A percentile compares a stretch with the other conserved stretches of the same genome.
phyloP scores from a whole-genome alignment of 306 rosid genomes.

The Echinosophora koreensis region DNA sequence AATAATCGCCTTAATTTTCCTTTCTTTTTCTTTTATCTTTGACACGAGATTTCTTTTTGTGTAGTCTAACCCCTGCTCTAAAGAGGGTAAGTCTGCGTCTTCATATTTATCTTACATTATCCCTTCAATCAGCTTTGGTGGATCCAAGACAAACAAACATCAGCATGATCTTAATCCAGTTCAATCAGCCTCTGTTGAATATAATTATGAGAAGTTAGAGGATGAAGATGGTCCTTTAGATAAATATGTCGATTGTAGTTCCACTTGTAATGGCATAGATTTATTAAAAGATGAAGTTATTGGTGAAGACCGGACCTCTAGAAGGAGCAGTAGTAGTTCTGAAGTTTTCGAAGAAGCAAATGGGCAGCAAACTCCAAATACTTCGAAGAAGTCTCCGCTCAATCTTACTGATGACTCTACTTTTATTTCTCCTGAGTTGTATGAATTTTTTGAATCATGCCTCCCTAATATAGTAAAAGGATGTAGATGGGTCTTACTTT shows the following conservation, averaged over 20 bases:
- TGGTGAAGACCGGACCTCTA: slow-evolving; percentile 58
- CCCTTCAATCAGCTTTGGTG: slow-evolving; percentile 61
- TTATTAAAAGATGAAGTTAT: slow-evolving; percentile 47
- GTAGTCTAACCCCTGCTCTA: slow-evolving; percentile 65
- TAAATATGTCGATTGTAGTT: slow-evolving; percentile 53
- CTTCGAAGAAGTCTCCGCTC: slow-evolving; percentile 55
- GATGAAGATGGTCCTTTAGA: slow-evolving; percentile 63
- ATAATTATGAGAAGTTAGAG: slow-evolving; percentile 51
- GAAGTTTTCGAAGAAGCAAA: slow-evolving; percentile 83
- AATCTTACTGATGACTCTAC: slow-evolving; percentile 73
- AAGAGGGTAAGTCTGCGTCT: slow-evolving; percentile 65
- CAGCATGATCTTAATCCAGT: slow-evolving; percentile 50
- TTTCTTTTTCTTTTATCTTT: slow-evolving; percentile 25
- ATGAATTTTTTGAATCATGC: slow-evolving; percentile 77
- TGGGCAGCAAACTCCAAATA: slow-evolving; percentile 54
- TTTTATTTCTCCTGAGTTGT: slow-evolving; percentile 75
- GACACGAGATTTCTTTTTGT: slow-evolving; percentile 57
- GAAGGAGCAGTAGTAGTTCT: slow-evolving; percentile 67
- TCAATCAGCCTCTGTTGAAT: slow-evolving; percentile 53
- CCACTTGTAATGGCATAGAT: slow-evolving; percentile 44
- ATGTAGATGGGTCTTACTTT: slow-evolving; percentile 85
- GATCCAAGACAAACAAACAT: slow-evolving; percentile 58
- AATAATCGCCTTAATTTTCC: slow-evolving; percentile 17
- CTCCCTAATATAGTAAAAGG: slow-evolving; percentile 98
- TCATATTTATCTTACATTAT: slow-evolving; percentile 73